Base-by-base conservation (phyloP, 2,329 filamentous ascomycete genomes). In the Chrysosporium queenslandicum region DNA sequence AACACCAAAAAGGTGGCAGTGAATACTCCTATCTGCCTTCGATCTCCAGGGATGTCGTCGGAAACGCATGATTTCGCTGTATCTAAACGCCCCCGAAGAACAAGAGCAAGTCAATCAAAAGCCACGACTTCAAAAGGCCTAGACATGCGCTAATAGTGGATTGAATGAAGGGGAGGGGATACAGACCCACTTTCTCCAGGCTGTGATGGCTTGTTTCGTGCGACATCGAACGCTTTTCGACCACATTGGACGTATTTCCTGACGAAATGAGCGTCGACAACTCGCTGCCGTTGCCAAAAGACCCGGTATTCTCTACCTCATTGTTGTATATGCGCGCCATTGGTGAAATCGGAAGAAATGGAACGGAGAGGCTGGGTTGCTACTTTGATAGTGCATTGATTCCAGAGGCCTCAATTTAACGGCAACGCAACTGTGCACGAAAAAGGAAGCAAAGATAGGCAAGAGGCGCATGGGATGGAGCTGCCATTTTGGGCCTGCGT, bases 1-100 rank as follows among this genome's bases (percentile, higher is more conserved):
- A 76, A 72, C 52, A 75, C 74, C 41, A 76, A 61, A 52, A 74
- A 70, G 2, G 71, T 61, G n/a, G 70, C 69, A 53, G 64, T 69
- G 54, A 71, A 53, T 6, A 70, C 59, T 41, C 69, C 69, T 47
- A 72, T 69, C 52, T 69, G 66, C 16, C 67, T 66, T 48, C 46
- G 46, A 37, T 48, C 12, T 29, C 20, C 46, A 1, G 46, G 46
- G 3, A 39, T 39, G 21, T 48, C 34, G 12, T 48, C 21, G 6
- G 32, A 48, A 2, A 27, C 14, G 8, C 32, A 18, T 20, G 46
- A 27, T 29, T 11, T 40, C 9, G 14, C 21, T 23, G 46, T 39
- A 12, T 48, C 46, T 48, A 5, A 29, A 48, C 3, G 18, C 16
- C 11, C 3, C 9, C 16, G 34, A 14, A 2, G 18, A 12, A 29